Evolutionary conservation across 1,139 yeast species (phyloP).

Genomic region (Pichia sp.): DNA sequence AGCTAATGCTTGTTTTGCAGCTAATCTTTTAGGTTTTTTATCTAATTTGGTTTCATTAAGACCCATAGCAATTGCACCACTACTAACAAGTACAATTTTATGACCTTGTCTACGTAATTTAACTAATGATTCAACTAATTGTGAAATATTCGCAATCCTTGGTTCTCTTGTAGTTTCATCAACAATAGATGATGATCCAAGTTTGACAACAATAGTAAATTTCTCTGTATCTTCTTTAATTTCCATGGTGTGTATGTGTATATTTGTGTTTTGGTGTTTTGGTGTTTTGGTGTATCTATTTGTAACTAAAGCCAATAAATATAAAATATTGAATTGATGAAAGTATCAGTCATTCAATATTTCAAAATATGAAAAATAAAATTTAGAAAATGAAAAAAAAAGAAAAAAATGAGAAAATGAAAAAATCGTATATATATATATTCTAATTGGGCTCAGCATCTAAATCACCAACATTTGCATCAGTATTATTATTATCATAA

Average conservation of each 20-base stretch:
- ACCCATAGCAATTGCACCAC: constrained; percentile 97
- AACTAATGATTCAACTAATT: constrained; percentile 84
- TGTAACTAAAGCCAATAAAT: too few relatives aligned
- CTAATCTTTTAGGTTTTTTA: constrained; percentile 65
- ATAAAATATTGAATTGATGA: too few relatives aligned
- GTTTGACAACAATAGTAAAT: constrained; percentile 70
- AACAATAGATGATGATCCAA: constrained; percentile 88
- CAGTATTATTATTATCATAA: background rate
- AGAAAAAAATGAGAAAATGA: too few relatives aligned
- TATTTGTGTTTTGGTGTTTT: too few relatives aligned
- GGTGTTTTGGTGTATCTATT: too few relatives aligned
- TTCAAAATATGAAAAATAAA: too few relatives aligned
- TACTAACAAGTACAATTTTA: constrained; percentile 77
- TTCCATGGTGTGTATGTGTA: background rate
- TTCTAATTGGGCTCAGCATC: too few relatives aligned
- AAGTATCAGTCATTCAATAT: too few relatives aligned
- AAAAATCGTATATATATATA: too few relatives aligned
- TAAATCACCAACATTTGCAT: background rate
- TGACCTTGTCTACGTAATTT: constrained; percentile 83
- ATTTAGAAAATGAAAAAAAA: too few relatives aligned
- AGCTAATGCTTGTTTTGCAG: constrained; percentile 88
- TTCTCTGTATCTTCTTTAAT: constrained; percentile 11
- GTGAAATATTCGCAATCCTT: constrained; percentile 83
- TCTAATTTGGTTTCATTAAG: constrained; percentile 64
- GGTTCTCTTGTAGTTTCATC: constrained; percentile 89